Evolutionary conservation across 345 rosid genomes (phyloP), one percentile per base, ranked within the genome.

Genomic region (Limnanthes douglasii): DNA sequence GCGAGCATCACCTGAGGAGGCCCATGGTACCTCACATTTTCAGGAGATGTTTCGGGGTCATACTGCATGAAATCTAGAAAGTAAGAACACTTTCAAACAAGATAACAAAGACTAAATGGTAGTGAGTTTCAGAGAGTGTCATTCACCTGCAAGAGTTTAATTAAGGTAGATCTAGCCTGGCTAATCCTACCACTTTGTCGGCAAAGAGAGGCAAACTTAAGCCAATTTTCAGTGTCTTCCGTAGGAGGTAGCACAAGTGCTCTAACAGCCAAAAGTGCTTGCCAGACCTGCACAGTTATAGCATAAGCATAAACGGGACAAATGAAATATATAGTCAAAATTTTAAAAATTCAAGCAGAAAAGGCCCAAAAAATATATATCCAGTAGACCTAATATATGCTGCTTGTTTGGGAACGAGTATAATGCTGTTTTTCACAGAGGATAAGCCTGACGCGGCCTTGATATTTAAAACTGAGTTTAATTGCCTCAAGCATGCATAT

Each of bases 1-100:
- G 82, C 86, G 37, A 80, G 68, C 74, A 84, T 78, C 50, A 90
- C 98, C 77, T 90, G 94, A 41, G 98, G 94, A 45, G 92, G 94
- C 31, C 94, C 96, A 41, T 70, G 82, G 59, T 70, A 84, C 29
- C 57, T 70, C 46, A 70, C 62, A 57, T 59, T 65, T 51, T 85
- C 85, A 31, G 76, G 69, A 44, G 67, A 68, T 46, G 64, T 56
- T 59, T 90, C 98, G 8, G 96, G 98, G 62, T 90, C 98, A 56
- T 74, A 90, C 98, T 90, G 53, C 24, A 24, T 31, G 45, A 11
- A 37, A 55, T 13, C 4, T 3, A 16, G n/a, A 58, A 47, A 46
- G 50, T 14, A 34, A 29, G 34, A 42, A 26, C 30, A 44, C n/a
- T 22, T 35, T n/a, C 25, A 45, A 31, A 40, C 48, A 31, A 33